phyloP scores from a whole-genome alignment of 2,329 filamentous ascomycete genomes.

The Microsporum ferrugineum region DNA sequence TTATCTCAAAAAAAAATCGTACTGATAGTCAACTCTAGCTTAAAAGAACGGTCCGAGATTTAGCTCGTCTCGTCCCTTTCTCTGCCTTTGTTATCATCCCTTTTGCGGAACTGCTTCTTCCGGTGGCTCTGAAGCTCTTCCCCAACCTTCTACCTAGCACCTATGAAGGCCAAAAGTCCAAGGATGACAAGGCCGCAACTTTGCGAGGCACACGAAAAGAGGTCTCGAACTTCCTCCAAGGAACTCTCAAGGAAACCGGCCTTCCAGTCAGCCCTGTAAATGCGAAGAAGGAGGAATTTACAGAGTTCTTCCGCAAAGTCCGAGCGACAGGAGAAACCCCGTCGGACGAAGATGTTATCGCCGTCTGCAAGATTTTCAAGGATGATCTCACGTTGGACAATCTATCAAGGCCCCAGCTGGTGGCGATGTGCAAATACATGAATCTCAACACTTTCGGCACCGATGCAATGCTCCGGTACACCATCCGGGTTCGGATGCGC shows the following conservation, averaged over 20 bases:
- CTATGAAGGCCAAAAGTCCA: constrained; percentile 83
- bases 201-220: constrained; percentile 83
- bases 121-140: constrained; percentile 85
- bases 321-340: constrained; percentile 82
- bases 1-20: too few relatives aligned
- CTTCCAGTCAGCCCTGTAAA: constrained; percentile 73
- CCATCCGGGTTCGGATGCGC: constrained; percentile 92
- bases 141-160: constrained; percentile 96
- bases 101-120: constrained; percentile 85
- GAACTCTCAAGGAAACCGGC: constrained; percentile 86
- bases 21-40: constrained; percentile 39
- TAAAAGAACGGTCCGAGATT: constrained; percentile 82
- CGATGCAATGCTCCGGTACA: constrained; percentile 94
- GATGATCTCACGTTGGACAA: constrained; percentile 97
- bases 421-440: constrained; percentile 97
- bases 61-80: constrained; percentile 86
- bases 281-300: constrained; percentile 84
- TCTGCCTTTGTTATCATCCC: constrained; percentile 95
- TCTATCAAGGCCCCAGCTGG: constrained; percentile 83
- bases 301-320: constrained; percentile 94
- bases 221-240: constrained; percentile 78
- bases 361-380: constrained; percentile 98
- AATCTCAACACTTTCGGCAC: constrained; percentile 95
- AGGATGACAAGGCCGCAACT: constrained; percentile 72
- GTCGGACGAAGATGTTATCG: constrained; percentile 83